Percentiles rank a stretch among this genome's conserved stretches.
Evolutionary conservation across 306 rosid genomes (phyloP).

Genomic region (Begonia masoniana): DNA sequence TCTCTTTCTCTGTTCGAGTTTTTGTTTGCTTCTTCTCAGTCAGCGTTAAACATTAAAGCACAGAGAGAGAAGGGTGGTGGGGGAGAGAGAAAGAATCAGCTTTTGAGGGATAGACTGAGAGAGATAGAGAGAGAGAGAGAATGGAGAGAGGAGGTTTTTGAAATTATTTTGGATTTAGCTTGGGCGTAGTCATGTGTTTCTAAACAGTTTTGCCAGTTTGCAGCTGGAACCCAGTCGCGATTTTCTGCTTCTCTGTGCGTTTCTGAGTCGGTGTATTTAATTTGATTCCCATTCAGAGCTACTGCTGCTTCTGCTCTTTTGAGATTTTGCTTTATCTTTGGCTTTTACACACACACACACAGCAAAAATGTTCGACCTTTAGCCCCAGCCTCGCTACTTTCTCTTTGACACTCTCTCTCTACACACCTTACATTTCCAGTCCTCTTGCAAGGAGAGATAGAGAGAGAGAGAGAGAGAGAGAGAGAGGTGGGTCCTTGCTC

Average conservation of each 20-base stretch:
- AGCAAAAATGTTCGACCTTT: no score
- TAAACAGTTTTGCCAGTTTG: no score
- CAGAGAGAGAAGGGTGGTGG: background rate
- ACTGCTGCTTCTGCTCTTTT: no score
- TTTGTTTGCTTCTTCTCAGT: background rate
- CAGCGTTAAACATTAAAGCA: background rate
- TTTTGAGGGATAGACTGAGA: background rate
- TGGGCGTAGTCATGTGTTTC: background rate
- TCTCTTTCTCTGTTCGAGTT: background rate
- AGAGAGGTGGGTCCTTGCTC: background rate
- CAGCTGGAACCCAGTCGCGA: background rate
- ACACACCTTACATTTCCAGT: background rate
- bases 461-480: background rate
- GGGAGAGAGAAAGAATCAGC: background rate
- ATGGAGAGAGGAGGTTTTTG: background rate
- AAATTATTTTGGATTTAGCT: background rate
- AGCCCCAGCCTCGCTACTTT: background rate
- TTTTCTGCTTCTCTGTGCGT: background rate
- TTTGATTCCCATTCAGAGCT: background rate
- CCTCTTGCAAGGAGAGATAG: background rate
- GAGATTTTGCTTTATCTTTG: no score
- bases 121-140: background rate
- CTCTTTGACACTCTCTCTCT: background rate
- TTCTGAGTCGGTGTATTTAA: background rate
- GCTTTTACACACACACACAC: no score